Evolutionary conservation across 495 filamentous ascomycete genomes (phyloP), one percentile per base, ranked within the genome.

Genomic region (Podospora conica): DNA sequence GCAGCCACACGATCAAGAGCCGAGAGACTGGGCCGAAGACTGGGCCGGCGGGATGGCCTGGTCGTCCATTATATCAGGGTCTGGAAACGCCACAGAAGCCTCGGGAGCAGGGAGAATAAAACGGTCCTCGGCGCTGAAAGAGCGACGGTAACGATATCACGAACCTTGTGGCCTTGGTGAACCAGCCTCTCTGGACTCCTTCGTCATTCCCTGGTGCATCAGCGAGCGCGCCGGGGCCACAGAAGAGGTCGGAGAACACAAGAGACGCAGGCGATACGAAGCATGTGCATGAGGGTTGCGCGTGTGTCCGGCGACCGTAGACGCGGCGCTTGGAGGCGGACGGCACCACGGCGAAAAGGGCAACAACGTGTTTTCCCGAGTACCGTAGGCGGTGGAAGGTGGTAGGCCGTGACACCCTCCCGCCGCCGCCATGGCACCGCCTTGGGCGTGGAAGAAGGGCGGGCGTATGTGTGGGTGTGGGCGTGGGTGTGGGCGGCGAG

Each of bases 111-210:
- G 53, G 40, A 27, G n/a, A 15, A 27, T 23, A 18, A 27, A 23
- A 21, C 27, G 7, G 24, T 20, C 27, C 24, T 33, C n/a, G 25
- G 21, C 27, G 20, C 53, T 15, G 24, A 28, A 28, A 40, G 25
- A 8, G 55, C 55, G 31, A 24, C 63, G 57, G 73, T 73, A 73
- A 70, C 69, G 60, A 68, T 64, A 66, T 71, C 67, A 70, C 67
- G 61, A 73, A 67, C 67, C 22, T 70, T 71, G 73, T 73, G 69
- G 65, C 55, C 64, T 59, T 69, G 55, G 67, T 66, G 57, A 68
- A 74, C 68, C 70, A 65, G 63, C 28, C 63, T 27, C 27, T 58
- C 31, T 61, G 33, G 60, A 18, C 40, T 48, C 58, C 31, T 23
- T 58, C 56, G 22, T 27, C 48, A 15, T 28, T 62, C 27, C 40